These are phyloP conservation scores for Melampsora americana DNA, from an alignment of 1,284 basidiomycete species.

Conservation along the genomic window DNA sequence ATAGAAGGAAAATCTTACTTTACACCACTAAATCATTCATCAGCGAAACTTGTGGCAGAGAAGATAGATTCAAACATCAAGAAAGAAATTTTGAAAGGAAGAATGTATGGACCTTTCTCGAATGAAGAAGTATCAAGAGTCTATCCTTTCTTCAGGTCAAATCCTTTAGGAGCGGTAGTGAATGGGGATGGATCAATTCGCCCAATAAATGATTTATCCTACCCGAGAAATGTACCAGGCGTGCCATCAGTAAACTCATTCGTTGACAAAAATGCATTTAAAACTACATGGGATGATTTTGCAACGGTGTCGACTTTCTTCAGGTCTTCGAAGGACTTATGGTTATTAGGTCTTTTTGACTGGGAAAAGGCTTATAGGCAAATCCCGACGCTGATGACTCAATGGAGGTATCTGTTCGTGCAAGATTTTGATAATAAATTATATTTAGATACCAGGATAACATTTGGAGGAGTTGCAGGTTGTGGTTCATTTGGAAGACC, in stretches of 20 bases:
- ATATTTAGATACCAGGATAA: neutral
- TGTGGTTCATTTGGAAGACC: neutral
- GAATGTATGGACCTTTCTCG: conserved; percentile 1
- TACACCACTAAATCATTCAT: neutral
- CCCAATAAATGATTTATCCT: conserved; percentile 8
- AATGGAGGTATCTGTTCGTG: neutral
- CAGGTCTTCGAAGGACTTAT: neutral
- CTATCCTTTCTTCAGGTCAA: neutral
- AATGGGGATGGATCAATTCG: neutral
- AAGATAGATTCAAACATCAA: neutral
- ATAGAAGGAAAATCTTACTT: neutral
- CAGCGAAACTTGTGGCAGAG: neutral
- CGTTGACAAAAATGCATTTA: neutral
- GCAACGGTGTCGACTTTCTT: neutral
- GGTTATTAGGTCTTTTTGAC: neutral
- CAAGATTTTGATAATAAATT: neutral
- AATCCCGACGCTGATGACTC: neutral
- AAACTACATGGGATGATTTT: neutral
- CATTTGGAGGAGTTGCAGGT: no score
- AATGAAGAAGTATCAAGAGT: neutral
- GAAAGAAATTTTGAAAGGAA: neutral
- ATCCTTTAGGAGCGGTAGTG: no score
- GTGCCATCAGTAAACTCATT: neutral
- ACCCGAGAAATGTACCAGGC: neutral
- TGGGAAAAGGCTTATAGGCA: neutral